A percentile compares a stretch with the other conserved stretches of the same genome.
Evolutionary conservation across 768 basidiomycete genomes (phyloP).

Genomic region (Leccinum uliginosum): DNA sequence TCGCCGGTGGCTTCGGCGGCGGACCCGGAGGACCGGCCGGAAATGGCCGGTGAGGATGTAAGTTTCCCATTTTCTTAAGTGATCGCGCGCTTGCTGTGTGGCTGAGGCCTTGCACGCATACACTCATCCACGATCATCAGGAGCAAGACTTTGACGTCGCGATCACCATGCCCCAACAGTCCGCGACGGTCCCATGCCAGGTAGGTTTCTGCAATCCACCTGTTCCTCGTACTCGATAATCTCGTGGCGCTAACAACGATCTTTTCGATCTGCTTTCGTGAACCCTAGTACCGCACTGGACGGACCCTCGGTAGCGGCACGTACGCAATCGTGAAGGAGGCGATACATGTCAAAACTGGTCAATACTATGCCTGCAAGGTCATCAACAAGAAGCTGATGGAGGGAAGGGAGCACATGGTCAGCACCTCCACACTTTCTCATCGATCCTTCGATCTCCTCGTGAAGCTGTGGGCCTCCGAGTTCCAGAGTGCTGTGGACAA

Average conservation of each 20-base stretch:
- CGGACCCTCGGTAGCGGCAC: constrained; percentile 88
- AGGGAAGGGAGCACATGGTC: constrained; percentile 97
- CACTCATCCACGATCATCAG: constrained; percentile 14
- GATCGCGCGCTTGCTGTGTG: constrained; percentile 17
- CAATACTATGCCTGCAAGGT: constrained; percentile 99
- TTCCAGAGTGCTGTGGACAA: not conserved
- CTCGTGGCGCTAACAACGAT: constrained; percentile 7
- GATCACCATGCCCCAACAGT: constrained; percentile 27
- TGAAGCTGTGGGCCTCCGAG: not conserved
- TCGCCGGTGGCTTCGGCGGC: constrained; percentile 20
- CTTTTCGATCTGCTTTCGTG: not conserved
- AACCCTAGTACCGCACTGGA: constrained; percentile 74
- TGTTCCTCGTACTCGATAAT: not conserved
- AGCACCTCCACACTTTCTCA: constrained; percentile 21
- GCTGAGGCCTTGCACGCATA: constrained; percentile 14
- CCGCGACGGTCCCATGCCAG: constrained; percentile 45
- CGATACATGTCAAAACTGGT: constrained; percentile 87
- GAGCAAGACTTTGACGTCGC: constrained; percentile 7
- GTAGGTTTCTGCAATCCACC: constrained; percentile 22
- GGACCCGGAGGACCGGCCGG: constrained; percentile 26
- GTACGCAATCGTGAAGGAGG: constrained; percentile 94
- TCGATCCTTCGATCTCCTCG: constrained; percentile 7
- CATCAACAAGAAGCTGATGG: constrained; percentile 99
- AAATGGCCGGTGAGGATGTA: constrained; percentile 12
- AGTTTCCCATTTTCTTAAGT: too few relatives aligned